Evolutionary conservation across 768 basidiomycete genomes (phyloP), one percentile per base, ranked within the genome.

Genomic region (Royoungia palumana): DNA sequence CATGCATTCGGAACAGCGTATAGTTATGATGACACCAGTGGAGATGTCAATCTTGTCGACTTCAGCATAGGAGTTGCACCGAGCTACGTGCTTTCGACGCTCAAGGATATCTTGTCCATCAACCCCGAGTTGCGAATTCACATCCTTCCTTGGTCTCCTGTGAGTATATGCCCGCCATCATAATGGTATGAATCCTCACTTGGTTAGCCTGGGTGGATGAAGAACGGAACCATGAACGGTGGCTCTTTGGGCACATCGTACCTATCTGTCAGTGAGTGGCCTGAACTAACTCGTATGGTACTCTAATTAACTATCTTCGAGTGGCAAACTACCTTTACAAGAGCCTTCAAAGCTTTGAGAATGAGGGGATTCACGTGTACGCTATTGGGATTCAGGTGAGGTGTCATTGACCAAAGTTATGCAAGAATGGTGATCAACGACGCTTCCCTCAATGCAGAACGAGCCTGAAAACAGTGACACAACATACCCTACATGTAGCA

Each of bases 191-290:
- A 35, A 16, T 50, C 21, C 37, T 53, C 44, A 50, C 14, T 5
- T 1, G 28, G 38, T 35, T 48, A 88, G 85, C 87, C 88, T 10
- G 83, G 70, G 5, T 90, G 88, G 87, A 87, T 88, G 85, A 89
- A 89, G 65, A 71, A 69, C 41, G 80, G 75, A 48, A 77, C 78
- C 1, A 87, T 87, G 82, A 72, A 80, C 22, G 87, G 87, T 2
- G 86, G 85, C 27, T 77, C 75, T 12, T 62, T 89, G 44, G 56
- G 73, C 24, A 74, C 78, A 0, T 67, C 71, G 38, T 81, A 79
- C 47, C 65, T 76, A 34, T 62, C 61, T 35, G 61, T 67, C 0
- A 82, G 81, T 86, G 52, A 50, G 81, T 67, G 8, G 20, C 9
- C 34, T n/a, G 24, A 35, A 11, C 28, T 4, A 19, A 35, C 46